Evolutionary conservation across 2,329 filamentous ascomycete species (phyloP).

Genomic region (Epichloe elymi): DNA sequence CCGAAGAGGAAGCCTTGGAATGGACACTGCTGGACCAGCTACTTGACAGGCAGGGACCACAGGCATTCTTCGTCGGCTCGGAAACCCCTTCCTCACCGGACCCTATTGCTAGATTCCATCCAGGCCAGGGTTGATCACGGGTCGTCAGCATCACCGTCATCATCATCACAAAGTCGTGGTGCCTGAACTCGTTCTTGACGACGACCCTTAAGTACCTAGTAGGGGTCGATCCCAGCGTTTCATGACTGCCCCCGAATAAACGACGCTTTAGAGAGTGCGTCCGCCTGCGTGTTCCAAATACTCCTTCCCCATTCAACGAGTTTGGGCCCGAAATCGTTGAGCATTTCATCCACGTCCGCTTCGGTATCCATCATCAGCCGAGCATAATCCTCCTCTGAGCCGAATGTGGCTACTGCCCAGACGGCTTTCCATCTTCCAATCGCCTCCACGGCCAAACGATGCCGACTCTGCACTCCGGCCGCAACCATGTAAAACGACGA

Average conservation of each 20-base stretch:
- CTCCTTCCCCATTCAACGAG: conserved; percentile 17
- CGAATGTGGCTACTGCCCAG: conserved; percentile 29
- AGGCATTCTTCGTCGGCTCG: background rate
- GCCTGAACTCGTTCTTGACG: no score
- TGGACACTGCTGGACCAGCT: background rate
- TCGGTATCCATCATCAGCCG: conserved; percentile 3
- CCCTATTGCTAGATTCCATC: no score
- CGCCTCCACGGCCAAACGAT: conserved; percentile 19
- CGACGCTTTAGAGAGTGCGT: conserved; percentile 16
- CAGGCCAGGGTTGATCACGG: no score
- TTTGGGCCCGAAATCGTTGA: conserved; percentile 22
- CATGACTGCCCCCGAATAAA: conserved; percentile 10
- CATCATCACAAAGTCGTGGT: no score
- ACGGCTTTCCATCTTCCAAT: conserved; percentile 25
- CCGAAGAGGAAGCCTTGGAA: background rate
- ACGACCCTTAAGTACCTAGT: no score
- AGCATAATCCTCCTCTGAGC: conserved; percentile 13
- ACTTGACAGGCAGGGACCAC: background rate
- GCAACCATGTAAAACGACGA: conserved; percentile 43
- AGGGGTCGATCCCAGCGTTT: background rate
- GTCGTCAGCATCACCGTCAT: no score
- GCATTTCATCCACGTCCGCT: conserved; percentile 9
- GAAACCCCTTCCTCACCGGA: background rate
- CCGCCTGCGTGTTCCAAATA: conserved; percentile 23
- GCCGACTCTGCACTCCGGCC: conserved; percentile 22